Percentiles rank a stretch among this genome's conserved stretches.
Conservation (phyloP, 495 filamentous ascomycete species). For the Annulohypoxylon nitens region DNA sequence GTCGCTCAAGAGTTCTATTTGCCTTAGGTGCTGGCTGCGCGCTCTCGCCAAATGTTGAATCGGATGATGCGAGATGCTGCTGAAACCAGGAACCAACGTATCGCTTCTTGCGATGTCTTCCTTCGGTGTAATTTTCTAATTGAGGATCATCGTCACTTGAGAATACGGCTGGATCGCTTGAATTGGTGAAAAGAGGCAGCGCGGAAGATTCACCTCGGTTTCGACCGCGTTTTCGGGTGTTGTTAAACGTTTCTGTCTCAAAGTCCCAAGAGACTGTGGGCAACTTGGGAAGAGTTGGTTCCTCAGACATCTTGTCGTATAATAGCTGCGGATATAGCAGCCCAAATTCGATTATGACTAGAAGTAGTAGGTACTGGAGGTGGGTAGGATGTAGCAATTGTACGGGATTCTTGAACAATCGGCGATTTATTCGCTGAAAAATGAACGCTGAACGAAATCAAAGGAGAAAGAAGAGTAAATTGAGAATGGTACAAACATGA, state of each 20-base stretch:
- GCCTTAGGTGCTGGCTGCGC: constrained; percentile 48
- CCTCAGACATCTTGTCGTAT: constrained; percentile 55
- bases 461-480: neutral
- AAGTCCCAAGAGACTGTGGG: constrained; percentile 53
- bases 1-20: constrained; percentile 70
- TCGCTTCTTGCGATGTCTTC: constrained; percentile 69
- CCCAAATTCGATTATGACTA: neutral
- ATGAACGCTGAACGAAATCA: neutral
- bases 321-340: neutral
- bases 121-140: constrained; percentile 75
- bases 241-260: constrained; percentile 48
- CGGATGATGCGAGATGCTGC: constrained; percentile 63
- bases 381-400: neutral
- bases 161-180: constrained; percentile 82
- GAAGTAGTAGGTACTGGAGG: neutral
- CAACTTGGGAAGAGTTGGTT: constrained; percentile 60
- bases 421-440: neutral
- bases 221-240: constrained; percentile 59
- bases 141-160: constrained; percentile 82
- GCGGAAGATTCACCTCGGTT: constrained; percentile 46
- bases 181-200: constrained; percentile 54
- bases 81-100: constrained; percentile 81
- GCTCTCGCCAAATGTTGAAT: constrained; percentile 56
- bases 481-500: constrained; percentile 16
- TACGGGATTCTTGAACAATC: neutral